Percentiles rank a stretch among this genome's conserved stretches.
phyloP scores from a whole-genome alignment of 345 rosid genomes.

The Carallia brachiata region DNA sequence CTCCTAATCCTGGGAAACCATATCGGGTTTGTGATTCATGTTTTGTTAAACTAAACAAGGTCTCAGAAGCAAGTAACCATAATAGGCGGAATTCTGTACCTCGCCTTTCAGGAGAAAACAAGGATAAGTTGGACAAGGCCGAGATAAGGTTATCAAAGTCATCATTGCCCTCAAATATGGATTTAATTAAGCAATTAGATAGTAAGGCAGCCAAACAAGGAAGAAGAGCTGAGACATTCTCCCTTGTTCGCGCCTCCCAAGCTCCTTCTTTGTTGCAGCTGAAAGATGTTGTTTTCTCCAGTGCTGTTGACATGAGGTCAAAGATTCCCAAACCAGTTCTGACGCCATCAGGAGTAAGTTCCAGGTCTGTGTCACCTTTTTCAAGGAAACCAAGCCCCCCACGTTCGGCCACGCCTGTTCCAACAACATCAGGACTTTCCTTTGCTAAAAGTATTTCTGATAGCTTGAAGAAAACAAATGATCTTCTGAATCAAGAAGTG shows the following conservation, averaged over 20 bases:
- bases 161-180: conserved; percentile 66
- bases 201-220: conserved; percentile 93
- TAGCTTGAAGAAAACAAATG: conserved; percentile 93
- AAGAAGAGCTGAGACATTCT: conserved; percentile 67
- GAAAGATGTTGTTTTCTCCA: conserved; percentile 69
- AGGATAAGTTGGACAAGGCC: conserved; percentile 82
- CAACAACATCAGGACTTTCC: conserved; percentile 71
- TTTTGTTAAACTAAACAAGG: conserved; percentile 66
- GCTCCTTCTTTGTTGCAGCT: conserved; percentile 79
- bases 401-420: conserved; percentile 91
- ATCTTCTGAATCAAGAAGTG: conserved; percentile 87
- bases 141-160: conserved; percentile 79
- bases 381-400: conserved; percentile 97
- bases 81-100: conserved; percentile 63
- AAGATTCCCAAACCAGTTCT: conserved; percentile 66
- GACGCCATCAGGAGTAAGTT: conserved; percentile 80
- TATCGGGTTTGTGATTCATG: conserved; percentile 97
- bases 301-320: conserved; percentile 60
- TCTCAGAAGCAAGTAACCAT: conserved; percentile 54
- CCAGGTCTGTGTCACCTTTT: conserved; percentile 97
- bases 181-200: conserved; percentile 91
- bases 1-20: conserved; percentile 84
- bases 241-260: conserved; percentile 71
- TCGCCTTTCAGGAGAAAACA: conserved; percentile 92
- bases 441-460: conserved; percentile 75